A percentile compares a stretch with the other conserved stretches of the same genome.
Evolutionary conservation across 768 basidiomycete species (phyloP).

Genomic region (Termitomyces sp.): DNA sequence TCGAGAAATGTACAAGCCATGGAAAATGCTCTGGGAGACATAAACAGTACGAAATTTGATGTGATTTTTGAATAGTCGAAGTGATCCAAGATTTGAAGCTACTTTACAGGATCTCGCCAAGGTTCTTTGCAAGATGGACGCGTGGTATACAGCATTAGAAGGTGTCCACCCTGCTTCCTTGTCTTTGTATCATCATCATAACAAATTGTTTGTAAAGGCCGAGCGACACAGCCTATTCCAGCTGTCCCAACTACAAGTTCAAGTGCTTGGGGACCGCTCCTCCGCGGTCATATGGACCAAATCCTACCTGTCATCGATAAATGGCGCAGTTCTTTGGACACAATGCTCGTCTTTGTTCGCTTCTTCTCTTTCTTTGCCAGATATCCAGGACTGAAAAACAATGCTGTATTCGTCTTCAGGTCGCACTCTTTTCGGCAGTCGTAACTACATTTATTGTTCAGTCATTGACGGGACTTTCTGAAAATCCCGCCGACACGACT

Average conservation of each 20-base stretch:
- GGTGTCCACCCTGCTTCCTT: neutral
- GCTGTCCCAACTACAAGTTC: constrained; percentile 6
- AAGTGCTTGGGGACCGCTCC: constrained; percentile 12
- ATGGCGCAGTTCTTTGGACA: constrained; percentile 13
- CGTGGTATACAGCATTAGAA: neutral
- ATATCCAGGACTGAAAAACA: neutral
- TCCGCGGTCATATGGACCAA: constrained; percentile 7
- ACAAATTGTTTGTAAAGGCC: neutral
- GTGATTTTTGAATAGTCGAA: neutral
- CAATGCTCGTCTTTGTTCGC: constrained; percentile 9
- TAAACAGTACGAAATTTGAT: neutral
- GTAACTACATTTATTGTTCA: constrained; percentile 12
- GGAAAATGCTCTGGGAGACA: neutral
- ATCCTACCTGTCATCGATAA: constrained; percentile 6
- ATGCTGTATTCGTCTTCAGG: neutral
- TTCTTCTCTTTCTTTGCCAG: neutral
- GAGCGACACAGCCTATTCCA: neutral
- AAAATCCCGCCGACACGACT: constrained; percentile 3
- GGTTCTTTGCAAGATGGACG: neutral
- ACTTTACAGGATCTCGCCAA: neutral
- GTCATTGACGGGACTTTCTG: constrained; percentile 5
- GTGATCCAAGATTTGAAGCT: neutral
- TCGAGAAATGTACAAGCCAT: neutral
- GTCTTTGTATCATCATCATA: neutral
- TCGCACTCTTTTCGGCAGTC: constrained; percentile 14